Evolutionary conservation across 169 alveolate species (phyloP).

Genomic region (Amoebophrya sp.): DNA sequence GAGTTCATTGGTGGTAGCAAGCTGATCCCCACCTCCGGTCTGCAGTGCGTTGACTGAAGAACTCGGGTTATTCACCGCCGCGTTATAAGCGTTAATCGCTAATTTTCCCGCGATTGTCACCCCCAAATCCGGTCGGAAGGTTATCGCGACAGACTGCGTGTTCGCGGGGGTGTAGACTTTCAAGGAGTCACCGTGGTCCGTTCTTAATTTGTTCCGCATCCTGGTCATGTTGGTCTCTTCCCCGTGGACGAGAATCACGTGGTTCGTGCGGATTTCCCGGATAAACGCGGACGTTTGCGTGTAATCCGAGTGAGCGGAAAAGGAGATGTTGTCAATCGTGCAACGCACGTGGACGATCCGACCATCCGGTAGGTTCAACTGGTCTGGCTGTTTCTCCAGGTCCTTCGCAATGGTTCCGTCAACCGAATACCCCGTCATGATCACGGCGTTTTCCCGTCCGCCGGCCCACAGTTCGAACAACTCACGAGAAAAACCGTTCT

Average conservation of each 20-base stretch:
- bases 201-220: not conserved
- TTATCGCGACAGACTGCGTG: not conserved
- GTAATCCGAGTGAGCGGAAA: conserved; percentile 89
- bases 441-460: conserved; percentile 77
- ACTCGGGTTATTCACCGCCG: too few species aligned
- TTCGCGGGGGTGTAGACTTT: not conserved
- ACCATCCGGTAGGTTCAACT: conserved; percentile 67
- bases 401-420: conserved; percentile 95
- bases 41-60: too few species aligned
- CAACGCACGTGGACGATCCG: conserved; percentile 53
- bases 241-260: conserved; percentile 11
- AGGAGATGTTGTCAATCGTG: conserved; percentile 69
- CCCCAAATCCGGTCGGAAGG: not conserved
- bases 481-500: conserved; percentile 90
- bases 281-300: conserved; percentile 57
- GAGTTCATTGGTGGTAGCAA: too few species aligned
- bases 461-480: conserved; percentile 89
- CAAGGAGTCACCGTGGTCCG: not conserved
- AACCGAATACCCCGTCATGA: conserved; percentile 95
- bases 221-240: conserved; percentile 12
- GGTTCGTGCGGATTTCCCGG: not conserved
- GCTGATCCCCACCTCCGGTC: too few species aligned
- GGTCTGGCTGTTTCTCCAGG: conserved; percentile 82
- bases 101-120: not conserved
- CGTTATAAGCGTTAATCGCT: too few species aligned